phyloP scores from a whole-genome alignment of 148 eudicot genomes.

The Fagopyrum homotropicum region DNA sequence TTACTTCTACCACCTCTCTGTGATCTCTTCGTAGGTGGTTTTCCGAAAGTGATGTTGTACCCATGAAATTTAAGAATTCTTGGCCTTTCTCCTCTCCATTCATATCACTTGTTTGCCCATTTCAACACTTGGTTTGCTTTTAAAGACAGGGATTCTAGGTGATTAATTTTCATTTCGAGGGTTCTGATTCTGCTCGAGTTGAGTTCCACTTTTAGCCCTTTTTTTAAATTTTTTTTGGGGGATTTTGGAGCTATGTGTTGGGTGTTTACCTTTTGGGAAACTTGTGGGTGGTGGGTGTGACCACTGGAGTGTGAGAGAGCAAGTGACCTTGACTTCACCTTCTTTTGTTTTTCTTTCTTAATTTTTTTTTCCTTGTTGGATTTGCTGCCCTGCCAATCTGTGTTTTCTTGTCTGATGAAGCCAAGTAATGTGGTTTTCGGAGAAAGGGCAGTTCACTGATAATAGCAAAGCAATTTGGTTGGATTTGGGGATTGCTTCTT shows the following conservation, averaged over 20 bases:
- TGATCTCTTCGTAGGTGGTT: too few relatives aligned
- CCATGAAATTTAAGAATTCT: not conserved
- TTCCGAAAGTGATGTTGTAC: constrained; percentile 2
- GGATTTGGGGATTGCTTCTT: constrained; percentile 1
- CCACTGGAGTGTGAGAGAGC: not conserved
- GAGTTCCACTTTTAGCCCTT: constrained; percentile 5
- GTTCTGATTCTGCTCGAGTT: not conserved
- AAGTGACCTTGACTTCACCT: not conserved
- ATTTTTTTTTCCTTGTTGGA: not conserved
- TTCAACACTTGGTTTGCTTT: not conserved
- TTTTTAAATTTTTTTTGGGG: not conserved
- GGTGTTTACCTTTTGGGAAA: constrained; percentile 3
- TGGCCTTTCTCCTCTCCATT: not conserved
- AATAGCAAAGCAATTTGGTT: not conserved
- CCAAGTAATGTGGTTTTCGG: constrained; percentile 7
- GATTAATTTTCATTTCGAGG: not conserved
- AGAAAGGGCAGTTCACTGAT: constrained; percentile 1
- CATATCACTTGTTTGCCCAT: not conserved
- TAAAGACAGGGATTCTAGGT: not conserved
- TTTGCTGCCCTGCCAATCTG: not conserved
- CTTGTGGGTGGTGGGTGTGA: constrained; percentile 9
- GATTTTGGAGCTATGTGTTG: constrained; percentile 1
- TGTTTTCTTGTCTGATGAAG: constrained; percentile 5
- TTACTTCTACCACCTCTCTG: not conserved
- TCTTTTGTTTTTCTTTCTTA: not conserved